Base-by-base conservation (phyloP, 163 green algal species). In the Chlorella variabilis region DNA sequence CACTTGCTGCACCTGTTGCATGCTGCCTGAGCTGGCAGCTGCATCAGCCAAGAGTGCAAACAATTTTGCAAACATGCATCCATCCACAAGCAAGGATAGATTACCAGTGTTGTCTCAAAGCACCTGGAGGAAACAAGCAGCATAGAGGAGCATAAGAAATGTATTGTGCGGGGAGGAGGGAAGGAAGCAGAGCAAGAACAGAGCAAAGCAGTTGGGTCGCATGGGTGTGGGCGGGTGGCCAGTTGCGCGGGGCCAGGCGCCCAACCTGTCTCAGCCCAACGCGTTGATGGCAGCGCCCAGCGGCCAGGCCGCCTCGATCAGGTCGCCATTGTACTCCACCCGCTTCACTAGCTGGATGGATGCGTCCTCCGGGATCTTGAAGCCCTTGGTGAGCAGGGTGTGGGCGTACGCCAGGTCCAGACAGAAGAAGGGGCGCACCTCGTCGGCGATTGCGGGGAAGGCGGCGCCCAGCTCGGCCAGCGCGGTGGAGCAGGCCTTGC, bases 301-400 rank as follows among this genome's bases (percentile, higher is more conserved):
- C 0, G 97, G 90, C 97, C 97, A 99, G 3, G 94, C 93, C 8
- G 94, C 95, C 82, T 99, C 97, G 15, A 99, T 91, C n/a, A 94
- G 76, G 79, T 98, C 89, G 3, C 89, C 91, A 49, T 97, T 94
- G 90, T 99, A 98, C 31, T 91, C 66, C 11, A 99, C 89, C 77
- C 90, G 86, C 84, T 98, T 98, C 21, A 98, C 95, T 29, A 99
- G 86, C 6, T 89, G 97, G 20, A 99, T 77, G 15, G 84, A 38
- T 8, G 81, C n/a, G 27, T 87, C 48, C 20, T 89, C 82, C 4
- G 82, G 84, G 33, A 93, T 84, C 34, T 82, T 87, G 87, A 99
- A 98, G 36, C 97, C 97, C n/a, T 94, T 67, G 0, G 87, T 95
- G 0, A 99, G 90, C 80, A 99, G 90, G 2, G 89, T 92, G 81